Conservation (phyloP, 208 protist species). For the Angomonas ambiguus region DNA sequence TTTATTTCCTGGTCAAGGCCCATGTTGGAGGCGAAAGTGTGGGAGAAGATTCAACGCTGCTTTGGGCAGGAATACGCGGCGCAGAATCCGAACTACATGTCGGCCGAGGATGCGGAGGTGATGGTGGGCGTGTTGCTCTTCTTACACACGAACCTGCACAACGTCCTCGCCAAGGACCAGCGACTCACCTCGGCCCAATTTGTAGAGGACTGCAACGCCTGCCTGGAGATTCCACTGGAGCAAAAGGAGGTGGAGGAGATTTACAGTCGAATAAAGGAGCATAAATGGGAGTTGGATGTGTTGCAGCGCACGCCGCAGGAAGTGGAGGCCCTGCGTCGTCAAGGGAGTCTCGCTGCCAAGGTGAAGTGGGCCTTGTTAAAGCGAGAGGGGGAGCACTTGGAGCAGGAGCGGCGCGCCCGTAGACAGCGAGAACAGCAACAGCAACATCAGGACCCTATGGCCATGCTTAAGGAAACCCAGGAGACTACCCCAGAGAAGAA, state of each 20-base stretch:
- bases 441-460: not conserved
- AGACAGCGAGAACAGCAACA: not conserved
- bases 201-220: constrained; percentile 60
- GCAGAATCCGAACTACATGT: constrained; percentile 68
- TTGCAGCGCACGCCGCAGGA: constrained; percentile 71
- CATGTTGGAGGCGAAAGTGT: constrained; percentile 87
- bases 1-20: constrained; percentile 88
- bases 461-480: not conserved
- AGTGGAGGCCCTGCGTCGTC: constrained; percentile 31
- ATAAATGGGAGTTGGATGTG: constrained; percentile 75
- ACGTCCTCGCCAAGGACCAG: constrained; percentile 36
- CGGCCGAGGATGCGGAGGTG: constrained; percentile 63
- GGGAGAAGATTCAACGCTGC: constrained; percentile 64
- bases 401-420: not conserved
- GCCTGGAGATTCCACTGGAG: constrained; percentile 61
- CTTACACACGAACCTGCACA: constrained; percentile 86
- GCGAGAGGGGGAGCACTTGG: not conserved
- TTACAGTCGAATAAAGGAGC: constrained; percentile 48
- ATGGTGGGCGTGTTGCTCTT: constrained; percentile 86
- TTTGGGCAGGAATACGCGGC: constrained; percentile 76
- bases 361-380: not conserved
- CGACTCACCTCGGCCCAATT: constrained; percentile 63
- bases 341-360: constrained; percentile 5
- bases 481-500: not conserved
- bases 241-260: constrained; percentile 66